Evolutionary conservation across 169 alveolate species (phyloP).

Genomic region (Eimeria acervulina): DNA sequence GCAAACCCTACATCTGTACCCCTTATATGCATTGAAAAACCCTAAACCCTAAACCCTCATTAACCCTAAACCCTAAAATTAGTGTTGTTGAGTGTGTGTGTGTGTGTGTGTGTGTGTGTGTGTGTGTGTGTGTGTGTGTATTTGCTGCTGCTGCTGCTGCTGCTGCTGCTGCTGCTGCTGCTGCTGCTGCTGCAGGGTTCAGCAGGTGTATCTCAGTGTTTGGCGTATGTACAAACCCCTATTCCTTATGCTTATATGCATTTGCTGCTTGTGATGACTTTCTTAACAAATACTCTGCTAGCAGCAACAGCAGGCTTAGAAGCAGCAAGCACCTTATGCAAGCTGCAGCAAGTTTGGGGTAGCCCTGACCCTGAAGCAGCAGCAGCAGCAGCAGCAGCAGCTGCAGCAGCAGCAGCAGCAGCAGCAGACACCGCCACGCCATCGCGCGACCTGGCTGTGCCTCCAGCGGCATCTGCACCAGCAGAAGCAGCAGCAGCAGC

Average conservation of each 20-base stretch:
- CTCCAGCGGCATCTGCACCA: background rate
- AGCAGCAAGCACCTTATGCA: slow-evolving; percentile 47
- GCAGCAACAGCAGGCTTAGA: slow-evolving; percentile 51
- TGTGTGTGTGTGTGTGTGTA: background rate
- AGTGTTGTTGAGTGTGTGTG: background rate
- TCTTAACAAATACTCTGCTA: slow-evolving; percentile 12
- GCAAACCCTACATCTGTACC: background rate
- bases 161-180: slow-evolving; percentile 48
- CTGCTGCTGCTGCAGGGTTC: slow-evolving; percentile 56
- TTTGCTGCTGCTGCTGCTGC: slow-evolving; percentile 42
- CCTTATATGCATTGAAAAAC: too few relatives aligned
- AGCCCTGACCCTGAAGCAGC: too few relatives aligned
- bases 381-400: too few relatives aligned
- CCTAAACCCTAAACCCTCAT: background rate
- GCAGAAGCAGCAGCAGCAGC: slow-evolving; percentile 50
- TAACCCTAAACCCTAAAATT: background rate
- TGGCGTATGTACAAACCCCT: slow-evolving; percentile 80
- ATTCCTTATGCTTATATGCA: slow-evolving; percentile 78
- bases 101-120: background rate
- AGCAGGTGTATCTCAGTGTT: slow-evolving; percentile 77
- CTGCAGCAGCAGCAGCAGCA: slow-evolving; percentile 11
- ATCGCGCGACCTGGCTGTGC: background rate
- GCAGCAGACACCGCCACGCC: background rate
- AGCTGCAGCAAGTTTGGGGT: slow-evolving; percentile 31
- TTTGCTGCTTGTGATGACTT: slow-evolving; percentile 25